Evolutionary conservation across 257 asterid genomes (phyloP).

Genomic region (Solanum piurae): DNA sequence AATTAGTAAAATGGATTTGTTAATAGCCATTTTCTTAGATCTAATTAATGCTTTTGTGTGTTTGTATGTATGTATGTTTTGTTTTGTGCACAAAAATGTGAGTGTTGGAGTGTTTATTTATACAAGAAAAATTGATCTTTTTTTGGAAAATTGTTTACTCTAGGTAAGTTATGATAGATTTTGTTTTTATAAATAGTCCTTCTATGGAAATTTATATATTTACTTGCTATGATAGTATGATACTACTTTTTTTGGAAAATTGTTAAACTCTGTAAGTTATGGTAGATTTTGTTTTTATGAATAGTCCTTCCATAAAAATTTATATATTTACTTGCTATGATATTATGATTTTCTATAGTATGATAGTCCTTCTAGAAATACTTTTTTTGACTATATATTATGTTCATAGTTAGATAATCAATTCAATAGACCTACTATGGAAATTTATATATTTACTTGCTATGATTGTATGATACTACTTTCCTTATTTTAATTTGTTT

Average conservation of each 20-base stretch:
- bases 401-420: not conserved
- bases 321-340: not conserved
- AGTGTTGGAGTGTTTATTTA: not conserved
- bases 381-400: not conserved
- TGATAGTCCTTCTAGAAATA: not conserved
- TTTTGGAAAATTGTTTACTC: not conserved
- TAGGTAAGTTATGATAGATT: not conserved
- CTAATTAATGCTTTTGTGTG: not conserved
- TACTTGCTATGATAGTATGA: no score
- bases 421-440: not conserved
- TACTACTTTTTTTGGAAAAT: no score
- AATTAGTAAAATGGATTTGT: not conserved
- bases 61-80: not conserved
- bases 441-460: not conserved
- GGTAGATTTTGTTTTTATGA: not conserved
- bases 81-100: not conserved
- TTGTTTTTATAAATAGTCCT: not conserved
- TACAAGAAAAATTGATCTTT: not conserved
- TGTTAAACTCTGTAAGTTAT: not conserved
- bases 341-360: not conserved
- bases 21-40: not conserved
- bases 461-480: not conserved
- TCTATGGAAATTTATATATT: not conserved
- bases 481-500: not conserved
- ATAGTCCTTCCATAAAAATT: not conserved